phyloP scores from a whole-genome alignment of 2,329 filamentous ascomycete species.

The Neonectria ditissima region DNA sequence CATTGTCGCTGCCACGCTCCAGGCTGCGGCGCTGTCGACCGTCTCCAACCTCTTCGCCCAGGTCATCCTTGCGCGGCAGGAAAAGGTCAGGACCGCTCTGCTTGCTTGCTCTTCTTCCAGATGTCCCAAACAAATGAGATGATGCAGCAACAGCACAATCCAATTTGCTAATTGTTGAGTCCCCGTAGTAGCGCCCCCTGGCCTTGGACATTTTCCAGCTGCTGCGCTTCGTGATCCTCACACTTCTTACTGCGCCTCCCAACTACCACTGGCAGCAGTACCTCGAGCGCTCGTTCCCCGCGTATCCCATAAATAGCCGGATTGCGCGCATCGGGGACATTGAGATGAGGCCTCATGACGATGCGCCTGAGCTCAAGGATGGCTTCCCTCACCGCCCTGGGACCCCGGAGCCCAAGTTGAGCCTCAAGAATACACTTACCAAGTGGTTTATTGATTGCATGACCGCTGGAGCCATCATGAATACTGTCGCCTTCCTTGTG shows the following conservation, averaged over 20 bases:
- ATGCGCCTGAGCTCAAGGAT: slow-evolving; percentile 39
- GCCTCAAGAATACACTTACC: slow-evolving; percentile 55
- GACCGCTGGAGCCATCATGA: slow-evolving; percentile 59
- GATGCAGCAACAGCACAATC: not conserved
- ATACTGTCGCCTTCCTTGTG: slow-evolving; percentile 60
- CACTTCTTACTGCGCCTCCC: slow-evolving; percentile 65
- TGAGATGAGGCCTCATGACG: slow-evolving; percentile 46
- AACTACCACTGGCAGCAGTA: slow-evolving; percentile 70
- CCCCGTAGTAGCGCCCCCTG: slow-evolving; percentile 50
- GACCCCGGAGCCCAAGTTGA: slow-evolving; percentile 49
- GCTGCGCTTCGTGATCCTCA: slow-evolving; percentile 65
- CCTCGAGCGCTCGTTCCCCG: slow-evolving; percentile 65
- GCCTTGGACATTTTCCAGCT: slow-evolving; percentile 61
- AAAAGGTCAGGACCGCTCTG: slow-evolving; percentile 49
- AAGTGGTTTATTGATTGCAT: slow-evolving; percentile 66
- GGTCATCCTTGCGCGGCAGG: slow-evolving; percentile 61
- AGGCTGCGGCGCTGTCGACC: slow-evolving; percentile 63
- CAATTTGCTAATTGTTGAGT: slow-evolving; percentile 15
- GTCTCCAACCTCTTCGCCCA: slow-evolving; percentile 68
- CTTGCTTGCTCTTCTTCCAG: not conserved
- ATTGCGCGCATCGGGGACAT: slow-evolving; percentile 38
- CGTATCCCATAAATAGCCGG: slow-evolving; percentile 46
- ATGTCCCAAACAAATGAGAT: not conserved
- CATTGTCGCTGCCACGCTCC: slow-evolving; percentile 64
- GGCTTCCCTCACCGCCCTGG: slow-evolving; percentile 26